Evolutionary conservation across 2,329 filamentous ascomycete species (phyloP), one percentile per base, ranked within the genome.

Genomic region (Chrysoporthe deuterocubensis): DNA sequence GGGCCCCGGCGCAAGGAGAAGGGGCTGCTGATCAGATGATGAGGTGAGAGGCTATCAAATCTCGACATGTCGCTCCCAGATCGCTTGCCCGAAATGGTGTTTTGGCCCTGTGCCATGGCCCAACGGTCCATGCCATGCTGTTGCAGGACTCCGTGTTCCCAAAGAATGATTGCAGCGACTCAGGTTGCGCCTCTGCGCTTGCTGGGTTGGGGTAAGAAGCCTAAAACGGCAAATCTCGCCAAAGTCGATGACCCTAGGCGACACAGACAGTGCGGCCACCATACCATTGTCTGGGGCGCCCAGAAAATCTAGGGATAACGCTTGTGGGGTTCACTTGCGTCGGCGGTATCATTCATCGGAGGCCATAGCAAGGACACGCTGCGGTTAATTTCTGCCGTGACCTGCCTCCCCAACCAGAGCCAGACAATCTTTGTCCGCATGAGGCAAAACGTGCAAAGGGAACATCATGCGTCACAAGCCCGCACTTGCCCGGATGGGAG

Each of bases 31-130:
- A 68, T 70, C 68, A 68, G 68, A 70, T 68, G 68, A 70, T 46
- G 52, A 60, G 68, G 67, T 61, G 63, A 50, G 67, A 64, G 68
- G 62, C 66, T 68, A 56, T 66, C 66, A 52, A 66, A 62, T 63
- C 61, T 63, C 61, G 37, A 46, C 54, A 62, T 42, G 68, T 50
- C 54, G 62, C 62, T 64, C 26, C 52, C 61, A 70, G 37, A 63
- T 68, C 68, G 58, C 66, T 46, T 65, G 67, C 64, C 63, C 62
- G 62, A 70, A 48, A 62, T 60, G 48, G 42, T 64, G 68, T 67
- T 67, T 67, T 62, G 68, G 60, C 68, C 68, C 63, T 68, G 66
- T 70, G 61, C 63, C 68, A 70, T 64, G 65, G 57, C 60, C 64
- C 66, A 57, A 56, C 66, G 14, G 58, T 57, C 66, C 66, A 70